Evolutionary conservation across 108 stramenopile genomes (phyloP).

Genomic region (Cylindrotheca fusiformis): DNA sequence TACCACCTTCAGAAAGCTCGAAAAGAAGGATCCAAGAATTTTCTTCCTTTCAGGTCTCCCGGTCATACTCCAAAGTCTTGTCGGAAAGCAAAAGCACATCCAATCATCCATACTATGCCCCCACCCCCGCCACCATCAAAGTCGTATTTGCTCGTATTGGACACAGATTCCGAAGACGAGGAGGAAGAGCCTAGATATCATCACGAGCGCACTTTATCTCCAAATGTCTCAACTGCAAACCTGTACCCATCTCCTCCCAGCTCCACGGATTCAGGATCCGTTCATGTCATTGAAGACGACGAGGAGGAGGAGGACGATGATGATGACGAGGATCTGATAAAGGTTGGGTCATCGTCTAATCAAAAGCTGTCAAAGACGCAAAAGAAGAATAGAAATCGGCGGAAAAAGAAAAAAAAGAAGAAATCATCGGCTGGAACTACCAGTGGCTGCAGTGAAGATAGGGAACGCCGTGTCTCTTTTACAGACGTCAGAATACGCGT

Average conservation of each 20-base stretch:
- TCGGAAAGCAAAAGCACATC: no score
- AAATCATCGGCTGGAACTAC: constrained; percentile 6
- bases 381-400: constrained; percentile 43
- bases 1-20: background rate
- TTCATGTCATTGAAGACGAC: constrained; percentile 6
- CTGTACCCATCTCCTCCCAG: background rate
- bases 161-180: constrained; percentile 54
- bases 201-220: background rate
- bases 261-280: background rate
- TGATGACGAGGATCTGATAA: constrained; percentile 1
- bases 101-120: no score
- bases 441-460: background rate
- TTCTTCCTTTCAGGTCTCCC: background rate
- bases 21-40: background rate
- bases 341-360: background rate
- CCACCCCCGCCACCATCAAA: constrained; percentile 80
- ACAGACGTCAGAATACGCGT: constrained; percentile 17
- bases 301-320: constrained; percentile 13
- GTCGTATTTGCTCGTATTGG: constrained; percentile 61
- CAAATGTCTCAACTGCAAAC: background rate
- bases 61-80: no score
- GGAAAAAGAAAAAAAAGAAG: constrained; percentile 46
- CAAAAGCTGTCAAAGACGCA: constrained; percentile 31
- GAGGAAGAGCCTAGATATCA: constrained; percentile 19
- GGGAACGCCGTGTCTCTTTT: constrained; percentile 10